phyloP scores from a whole-genome alignment of 202 grass and related monocot species.

The Eragrostis tef region DNA sequence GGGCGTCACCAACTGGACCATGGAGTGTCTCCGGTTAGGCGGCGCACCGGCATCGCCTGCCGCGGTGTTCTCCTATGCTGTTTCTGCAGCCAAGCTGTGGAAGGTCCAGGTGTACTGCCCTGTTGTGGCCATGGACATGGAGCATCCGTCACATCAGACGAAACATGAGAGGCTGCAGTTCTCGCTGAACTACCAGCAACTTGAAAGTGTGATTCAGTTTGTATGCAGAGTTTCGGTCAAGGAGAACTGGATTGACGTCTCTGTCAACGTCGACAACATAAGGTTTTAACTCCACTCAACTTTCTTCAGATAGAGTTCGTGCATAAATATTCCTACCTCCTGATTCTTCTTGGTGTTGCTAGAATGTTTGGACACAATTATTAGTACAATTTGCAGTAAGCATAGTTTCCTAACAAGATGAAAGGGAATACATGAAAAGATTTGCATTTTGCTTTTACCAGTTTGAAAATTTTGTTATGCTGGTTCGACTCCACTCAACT shows the following conservation, averaged over 20 bases:
- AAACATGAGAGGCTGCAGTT: conserved; percentile 63
- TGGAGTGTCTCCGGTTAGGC: conserved; percentile 46
- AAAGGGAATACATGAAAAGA: no score
- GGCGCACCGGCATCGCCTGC: conserved; percentile 10
- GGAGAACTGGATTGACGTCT: conserved; percentile 68
- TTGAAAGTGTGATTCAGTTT: conserved; percentile 67
- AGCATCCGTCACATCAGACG: conserved; percentile 33
- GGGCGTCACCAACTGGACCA: conserved; percentile 63
- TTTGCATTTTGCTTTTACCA: background rate
- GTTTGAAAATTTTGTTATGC: background rate
- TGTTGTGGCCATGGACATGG: conserved; percentile 54
- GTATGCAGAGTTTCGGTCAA: conserved; percentile 52
- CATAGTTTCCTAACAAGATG: no score
- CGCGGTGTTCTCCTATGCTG: conserved; percentile 57
- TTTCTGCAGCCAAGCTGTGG: conserved; percentile 55
- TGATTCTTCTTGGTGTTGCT: no score
- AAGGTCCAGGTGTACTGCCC: conserved; percentile 74
- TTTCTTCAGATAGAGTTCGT: background rate
- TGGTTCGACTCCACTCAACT: background rate
- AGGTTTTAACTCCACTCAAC: conserved; percentile 36
- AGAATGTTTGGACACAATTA: no score
- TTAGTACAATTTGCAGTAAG: no score
- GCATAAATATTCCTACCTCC: background rate
- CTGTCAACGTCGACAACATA: conserved; percentile 67
- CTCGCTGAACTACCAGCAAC: conserved; percentile 72